Evolutionary conservation across 805 yeast species (phyloP).

Genomic region (Yamadazyma sp.): DNA sequence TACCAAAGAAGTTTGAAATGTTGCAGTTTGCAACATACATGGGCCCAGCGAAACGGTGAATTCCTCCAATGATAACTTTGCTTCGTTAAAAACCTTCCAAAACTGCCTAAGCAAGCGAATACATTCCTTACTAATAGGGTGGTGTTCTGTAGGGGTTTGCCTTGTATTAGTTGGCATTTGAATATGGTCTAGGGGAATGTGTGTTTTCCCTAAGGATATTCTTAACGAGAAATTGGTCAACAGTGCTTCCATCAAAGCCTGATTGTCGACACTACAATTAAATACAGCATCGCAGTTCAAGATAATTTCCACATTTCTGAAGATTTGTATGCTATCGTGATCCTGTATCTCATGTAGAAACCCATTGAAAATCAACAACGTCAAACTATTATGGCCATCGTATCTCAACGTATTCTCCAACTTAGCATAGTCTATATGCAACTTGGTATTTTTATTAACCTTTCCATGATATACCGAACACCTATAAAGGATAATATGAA

Average conservation of each 20-base stretch:
- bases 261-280: slow-evolving; percentile 14
- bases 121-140: slow-evolving; percentile 12
- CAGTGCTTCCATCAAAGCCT: slow-evolving; percentile 11
- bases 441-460: slow-evolving; percentile 12
- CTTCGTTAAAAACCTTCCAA: slow-evolving; percentile 14
- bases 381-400: slow-evolving; percentile 18
- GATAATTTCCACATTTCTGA: slow-evolving; percentile 26
- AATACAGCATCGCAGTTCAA: slow-evolving; percentile 22
- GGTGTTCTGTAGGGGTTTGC: slow-evolving; percentile 2
- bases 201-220: slow-evolving; percentile 20
- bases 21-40: slow-evolving; percentile 19
- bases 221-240: slow-evolving; percentile 17
- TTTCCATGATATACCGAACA: slow-evolving; percentile 15
- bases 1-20: slow-evolving; percentile 20
- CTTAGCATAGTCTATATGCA: slow-evolving; percentile 24
- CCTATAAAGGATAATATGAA: slow-evolving; percentile 25
- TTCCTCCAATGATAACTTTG: slow-evolving; percentile 26
- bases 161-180: slow-evolving; percentile 1
- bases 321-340: slow-evolving; percentile 19
- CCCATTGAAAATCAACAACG: slow-evolving; percentile 23
- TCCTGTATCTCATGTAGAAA: slow-evolving; percentile 18
- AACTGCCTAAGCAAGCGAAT: slow-evolving; percentile 10
- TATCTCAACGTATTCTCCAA: slow-evolving; percentile 19
- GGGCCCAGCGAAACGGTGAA: slow-evolving; percentile 21
- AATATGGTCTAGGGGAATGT: slow-evolving; percentile 19